phyloP scores from a whole-genome alignment of 2,329 filamentous ascomycete species.

The Ceratocystis lukuohia region DNA sequence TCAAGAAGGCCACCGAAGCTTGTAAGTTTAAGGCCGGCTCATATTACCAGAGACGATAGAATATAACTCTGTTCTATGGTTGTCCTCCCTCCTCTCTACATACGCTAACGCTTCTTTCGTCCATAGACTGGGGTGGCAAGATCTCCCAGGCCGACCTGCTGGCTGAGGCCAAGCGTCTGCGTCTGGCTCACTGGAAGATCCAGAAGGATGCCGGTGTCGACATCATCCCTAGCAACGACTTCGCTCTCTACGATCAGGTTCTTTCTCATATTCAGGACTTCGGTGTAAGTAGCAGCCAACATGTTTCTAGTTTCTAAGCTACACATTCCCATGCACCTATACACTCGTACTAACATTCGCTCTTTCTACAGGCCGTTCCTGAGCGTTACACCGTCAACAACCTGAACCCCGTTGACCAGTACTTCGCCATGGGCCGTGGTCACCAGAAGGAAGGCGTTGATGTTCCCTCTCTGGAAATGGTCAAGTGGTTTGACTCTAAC shows the following conservation, averaged over 20 bases:
- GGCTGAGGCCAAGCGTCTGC: conserved; percentile 89
- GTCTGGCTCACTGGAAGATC: conserved; percentile 97
- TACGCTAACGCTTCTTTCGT: conserved; percentile 19
- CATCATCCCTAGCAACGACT: conserved; percentile 98
- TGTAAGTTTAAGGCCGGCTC: conserved; percentile 38
- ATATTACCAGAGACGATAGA: neutral
- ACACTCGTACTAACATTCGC: conserved; percentile 14
- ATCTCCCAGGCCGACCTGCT: conserved; percentile 82
- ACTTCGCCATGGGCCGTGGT: conserved; percentile 99
- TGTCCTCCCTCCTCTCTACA: conserved; percentile 13
- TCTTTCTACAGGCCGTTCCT: conserved; percentile 56
- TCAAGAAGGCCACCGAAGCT: conserved; percentile 99
- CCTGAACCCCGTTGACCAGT: conserved; percentile 81
- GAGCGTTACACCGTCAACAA: conserved; percentile 87
- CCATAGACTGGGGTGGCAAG: conserved; percentile 72
- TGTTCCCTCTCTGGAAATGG: conserved; percentile 93
- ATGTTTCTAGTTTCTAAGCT: conserved; percentile 10
- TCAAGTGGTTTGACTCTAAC: conserved; percentile 99
- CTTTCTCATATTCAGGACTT: conserved; percentile 97
- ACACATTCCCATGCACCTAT: neutral
- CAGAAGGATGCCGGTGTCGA: conserved; percentile 98
- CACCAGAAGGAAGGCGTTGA: conserved; percentile 92
- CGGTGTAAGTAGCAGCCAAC: conserved; percentile 49
- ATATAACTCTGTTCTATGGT: neutral
- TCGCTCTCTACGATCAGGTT: conserved; percentile 96